phyloP scores from a whole-genome alignment of 2,329 filamentous ascomycete species.

The Bipolaris bicolor region DNA sequence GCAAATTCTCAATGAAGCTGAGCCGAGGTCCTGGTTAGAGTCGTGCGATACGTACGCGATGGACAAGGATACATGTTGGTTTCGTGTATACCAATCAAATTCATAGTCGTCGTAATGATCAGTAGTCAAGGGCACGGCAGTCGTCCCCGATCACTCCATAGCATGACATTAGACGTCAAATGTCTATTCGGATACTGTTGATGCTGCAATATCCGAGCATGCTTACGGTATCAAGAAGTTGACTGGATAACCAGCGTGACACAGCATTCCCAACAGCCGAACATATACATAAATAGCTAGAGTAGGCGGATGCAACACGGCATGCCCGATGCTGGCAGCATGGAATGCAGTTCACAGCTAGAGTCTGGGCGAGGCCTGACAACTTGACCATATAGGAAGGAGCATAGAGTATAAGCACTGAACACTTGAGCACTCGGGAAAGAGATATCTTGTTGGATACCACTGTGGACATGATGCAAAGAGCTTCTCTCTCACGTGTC shows the following conservation, averaged over 20 bases:
- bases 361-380: not conserved
- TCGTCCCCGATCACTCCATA: not conserved
- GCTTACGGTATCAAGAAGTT: not conserved
- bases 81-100: not conserved
- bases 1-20: not conserved
- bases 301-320: not conserved
- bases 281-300: not conserved
- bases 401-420: not conserved
- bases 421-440: not conserved
- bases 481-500: not conserved
- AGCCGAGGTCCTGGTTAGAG: not conserved
- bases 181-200: constrained; percentile 18
- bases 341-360: not conserved
- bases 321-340: not conserved
- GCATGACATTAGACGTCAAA: constrained; percentile 1
- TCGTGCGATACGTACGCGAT: not conserved
- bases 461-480: not conserved
- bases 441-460: not conserved
- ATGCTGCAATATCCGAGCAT: constrained; percentile 18
- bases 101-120: not conserved
- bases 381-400: not conserved
- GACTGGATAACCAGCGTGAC: not conserved
- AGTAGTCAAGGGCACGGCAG: not conserved
- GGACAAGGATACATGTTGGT: not conserved
- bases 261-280: not conserved